Evolutionary conservation across 2,329 filamentous ascomycete genomes (phyloP).

Genomic region (Claviceps paspali): DNA sequence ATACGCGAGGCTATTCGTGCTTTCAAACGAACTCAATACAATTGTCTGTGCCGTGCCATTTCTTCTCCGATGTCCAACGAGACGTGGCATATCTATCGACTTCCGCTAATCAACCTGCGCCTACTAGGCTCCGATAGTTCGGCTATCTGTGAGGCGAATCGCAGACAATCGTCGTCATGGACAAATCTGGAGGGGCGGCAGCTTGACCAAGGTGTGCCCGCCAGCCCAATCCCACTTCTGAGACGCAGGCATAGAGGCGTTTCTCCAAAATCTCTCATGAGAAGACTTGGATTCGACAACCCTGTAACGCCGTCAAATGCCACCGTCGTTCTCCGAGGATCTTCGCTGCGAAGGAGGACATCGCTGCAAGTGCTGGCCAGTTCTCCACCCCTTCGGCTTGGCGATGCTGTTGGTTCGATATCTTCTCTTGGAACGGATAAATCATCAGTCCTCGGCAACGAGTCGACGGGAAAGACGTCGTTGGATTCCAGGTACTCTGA

Average conservation of each 20-base stretch:
- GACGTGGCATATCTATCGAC: not conserved
- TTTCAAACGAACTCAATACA: conserved; percentile 16
- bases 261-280: conserved; percentile 12
- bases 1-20: conserved; percentile 19
- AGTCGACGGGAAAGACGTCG: conserved; percentile 19
- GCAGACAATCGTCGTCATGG: conserved; percentile 1
- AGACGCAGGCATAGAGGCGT: conserved; percentile 8
- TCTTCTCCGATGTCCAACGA: no score
- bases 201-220: not conserved
- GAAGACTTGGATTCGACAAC: conserved; percentile 13
- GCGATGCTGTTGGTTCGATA: conserved; percentile 10
- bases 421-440: conserved; percentile 15
- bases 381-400: conserved; percentile 8
- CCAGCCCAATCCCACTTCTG: not conserved
- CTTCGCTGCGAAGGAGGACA: conserved; percentile 9
- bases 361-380: conserved; percentile 13
- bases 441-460: conserved; percentile 11
- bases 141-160: conserved; percentile 7
- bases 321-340: conserved; percentile 15
- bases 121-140: conserved; percentile 12
- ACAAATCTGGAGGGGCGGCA: not conserved
- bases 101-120: not conserved
- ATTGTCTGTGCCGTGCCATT: conserved; percentile 10
- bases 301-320: conserved; percentile 13
- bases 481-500: conserved; percentile 17